Evolutionary conservation across 1,139 yeast genomes (phyloP), one percentile per base, ranked within the genome.

Genomic region (Zygotorulaspora mrakii): DNA sequence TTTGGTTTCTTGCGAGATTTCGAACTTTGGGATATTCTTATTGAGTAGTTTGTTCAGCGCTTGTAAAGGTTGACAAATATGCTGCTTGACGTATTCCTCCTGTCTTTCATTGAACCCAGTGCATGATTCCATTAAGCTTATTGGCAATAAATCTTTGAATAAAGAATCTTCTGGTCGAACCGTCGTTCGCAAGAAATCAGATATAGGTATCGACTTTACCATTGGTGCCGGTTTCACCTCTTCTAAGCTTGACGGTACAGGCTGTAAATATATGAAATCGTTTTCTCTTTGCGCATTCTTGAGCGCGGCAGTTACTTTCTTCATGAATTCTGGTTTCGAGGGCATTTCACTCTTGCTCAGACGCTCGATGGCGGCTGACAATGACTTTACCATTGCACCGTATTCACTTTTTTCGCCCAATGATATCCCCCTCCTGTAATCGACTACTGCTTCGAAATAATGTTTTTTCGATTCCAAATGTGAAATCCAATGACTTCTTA

Each of bases 371-470:
- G 65, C 63, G 33, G 64, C 62, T 2, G 25, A 49, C 41, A 38
- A 48, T 39, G 46, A 68, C 55, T 16, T 66, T 55, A 23, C 58
- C 60, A 35, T 70, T 55, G 74, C 79, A 1, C 96, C 96, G 55
- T 78, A 81, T 42, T 76, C 69, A 14, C 70, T 67, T 17, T 63
- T 60, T 12, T 75, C 74, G 7, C 76, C 69, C 29, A 74, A 68
- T 9, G 68, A 68, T 11, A 70, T 46, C 0, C 94, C 73, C 45
- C 70, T 67, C 47, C 96, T 67, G 50, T 73, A 83, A 47, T 77
- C 73, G 0, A 94, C 77, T 0, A 85, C 89, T 0, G 87, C 84
- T 36, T 64, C 65, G 52, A 86, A 88, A 58, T 87, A 94, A 33
- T 47, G 62, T 3, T 27, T 22, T 33, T 55, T 57, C 35, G 66